Conservation (phyloP, 305 asterid genomes). For the Fraxinus sp. region DNA sequence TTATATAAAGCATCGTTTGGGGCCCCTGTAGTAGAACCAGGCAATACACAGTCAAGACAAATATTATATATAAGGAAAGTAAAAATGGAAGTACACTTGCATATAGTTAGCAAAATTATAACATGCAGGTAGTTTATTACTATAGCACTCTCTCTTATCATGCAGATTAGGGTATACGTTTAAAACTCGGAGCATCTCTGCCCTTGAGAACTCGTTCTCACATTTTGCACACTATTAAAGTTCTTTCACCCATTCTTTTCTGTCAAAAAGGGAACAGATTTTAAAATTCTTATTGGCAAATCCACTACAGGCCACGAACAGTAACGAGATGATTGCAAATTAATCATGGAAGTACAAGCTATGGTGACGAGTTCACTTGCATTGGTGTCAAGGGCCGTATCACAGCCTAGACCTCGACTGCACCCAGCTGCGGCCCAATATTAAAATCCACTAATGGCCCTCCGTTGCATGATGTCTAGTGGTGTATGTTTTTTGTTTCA, state of each 20-base stretch:
- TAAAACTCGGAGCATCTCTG: background rate
- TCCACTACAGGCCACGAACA: background rate
- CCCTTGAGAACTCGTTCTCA: background rate
- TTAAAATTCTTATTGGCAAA: background rate
- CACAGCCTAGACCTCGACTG: background rate
- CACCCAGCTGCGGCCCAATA: background rate
- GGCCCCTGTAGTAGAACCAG: constrained; percentile 32
- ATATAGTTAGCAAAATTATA: constrained; percentile 21
- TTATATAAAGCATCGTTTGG: constrained; percentile 43
- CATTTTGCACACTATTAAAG: constrained; percentile 1
- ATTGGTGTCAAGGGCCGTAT: background rate
- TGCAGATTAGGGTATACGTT: background rate
- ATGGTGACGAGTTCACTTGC: background rate
- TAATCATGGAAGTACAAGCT: background rate
- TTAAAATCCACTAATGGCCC: background rate
- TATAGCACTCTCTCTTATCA: background rate
- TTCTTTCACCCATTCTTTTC: background rate
- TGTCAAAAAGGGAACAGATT: background rate
- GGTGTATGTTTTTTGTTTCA: background rate
- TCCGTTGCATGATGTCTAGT: background rate
- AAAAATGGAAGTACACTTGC: background rate
- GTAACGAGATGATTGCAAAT: constrained; percentile 5
- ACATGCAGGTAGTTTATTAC: constrained; percentile 1
- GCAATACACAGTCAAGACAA: background rate
- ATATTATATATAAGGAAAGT: background rate